Base-by-base conservation (phyloP, 768 basidiomycete species). In the Rickenella mellea region DNA sequence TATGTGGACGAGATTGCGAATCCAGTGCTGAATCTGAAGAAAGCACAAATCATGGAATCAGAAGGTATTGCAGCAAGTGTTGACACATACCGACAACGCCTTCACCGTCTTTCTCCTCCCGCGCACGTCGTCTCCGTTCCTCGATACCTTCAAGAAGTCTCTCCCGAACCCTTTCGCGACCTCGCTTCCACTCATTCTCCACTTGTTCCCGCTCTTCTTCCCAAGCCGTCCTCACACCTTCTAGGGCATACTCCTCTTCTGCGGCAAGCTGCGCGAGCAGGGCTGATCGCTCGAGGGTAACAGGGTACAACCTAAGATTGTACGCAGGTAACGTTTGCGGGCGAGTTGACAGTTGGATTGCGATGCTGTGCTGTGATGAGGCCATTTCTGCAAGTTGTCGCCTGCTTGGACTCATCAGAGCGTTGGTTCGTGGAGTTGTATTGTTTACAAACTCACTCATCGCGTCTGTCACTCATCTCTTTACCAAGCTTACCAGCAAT, bases 61-160 rank as follows among this genome's bases (percentile, higher is more conserved):
- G 27, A 39, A 37, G 33, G 28, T 25, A 9, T 19, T 14, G 12
- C 6, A 5, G 5, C 9, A 28, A 28, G 10, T 6, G 10, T 8
- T 65, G 73, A 43, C 37, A 80, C 76, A 42, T 82, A 41, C 78
- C 79, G 30, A 75, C 69, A 12, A 76, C 79, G n/a, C 83, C 86
- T 51, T 91, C 88, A 47, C 86, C 84, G 46, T 90, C 88, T 55
- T 89, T 90, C 65, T 91, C 88, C 48, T 91, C 88, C 40, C 88
- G 66, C 22, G 88, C 88, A 45, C 83, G 65, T 50, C 78, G 68
- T 42, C 87, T 61, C 24, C 87, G 70, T 54, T 91, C 88, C 57
- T 89, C 87, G 49, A 91, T 83, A 22, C 88, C 85, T 52, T 90
- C 88, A 12, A 89, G 59, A 24, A 91, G 65, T 12, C 87, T 69